phyloP scores from a whole-genome alignment of 2,329 filamentous ascomycete genomes.

The Colletotrichum cereale region DNA sequence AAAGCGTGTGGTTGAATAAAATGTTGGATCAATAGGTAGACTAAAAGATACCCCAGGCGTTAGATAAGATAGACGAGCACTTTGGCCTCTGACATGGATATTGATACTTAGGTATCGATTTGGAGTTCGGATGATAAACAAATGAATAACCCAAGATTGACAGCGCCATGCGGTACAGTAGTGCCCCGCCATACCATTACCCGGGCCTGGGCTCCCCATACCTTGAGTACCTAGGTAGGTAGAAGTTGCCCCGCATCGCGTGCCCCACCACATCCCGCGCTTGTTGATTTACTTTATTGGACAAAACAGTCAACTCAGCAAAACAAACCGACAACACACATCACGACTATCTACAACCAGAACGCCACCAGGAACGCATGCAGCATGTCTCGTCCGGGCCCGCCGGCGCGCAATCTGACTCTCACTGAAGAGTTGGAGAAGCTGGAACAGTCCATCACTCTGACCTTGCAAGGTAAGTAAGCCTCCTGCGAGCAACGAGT shows the following conservation, averaged over 20 bases:
- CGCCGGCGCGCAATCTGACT: conserved; percentile 71
- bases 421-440: conserved; percentile 96
- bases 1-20: conserved; percentile 37
- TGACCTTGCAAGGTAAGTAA: conserved; percentile 85
- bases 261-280: conserved; percentile 36
- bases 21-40: background rate
- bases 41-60: conserved; percentile 20
- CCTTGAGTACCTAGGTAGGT: too few species aligned
- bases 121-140: conserved; percentile 2
- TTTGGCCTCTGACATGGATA: background rate
- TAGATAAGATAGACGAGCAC: background rate
- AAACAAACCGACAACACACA: conserved; percentile 10
- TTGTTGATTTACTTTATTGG: conserved; percentile 34
- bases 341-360: conserved; percentile 10
- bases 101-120: background rate
- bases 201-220: background rate
- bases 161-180: background rate
- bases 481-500: background rate
- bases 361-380: background rate
- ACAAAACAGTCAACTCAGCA: conserved; percentile 24
- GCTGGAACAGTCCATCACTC: conserved; percentile 94
- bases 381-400: conserved; percentile 64
- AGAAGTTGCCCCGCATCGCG: conserved; percentile 50
- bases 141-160: background rate
- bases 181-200: conserved; percentile 14